Conservation (phyloP, 768 basidiomycete genomes). For the Naganishia vishniacii region DNA sequence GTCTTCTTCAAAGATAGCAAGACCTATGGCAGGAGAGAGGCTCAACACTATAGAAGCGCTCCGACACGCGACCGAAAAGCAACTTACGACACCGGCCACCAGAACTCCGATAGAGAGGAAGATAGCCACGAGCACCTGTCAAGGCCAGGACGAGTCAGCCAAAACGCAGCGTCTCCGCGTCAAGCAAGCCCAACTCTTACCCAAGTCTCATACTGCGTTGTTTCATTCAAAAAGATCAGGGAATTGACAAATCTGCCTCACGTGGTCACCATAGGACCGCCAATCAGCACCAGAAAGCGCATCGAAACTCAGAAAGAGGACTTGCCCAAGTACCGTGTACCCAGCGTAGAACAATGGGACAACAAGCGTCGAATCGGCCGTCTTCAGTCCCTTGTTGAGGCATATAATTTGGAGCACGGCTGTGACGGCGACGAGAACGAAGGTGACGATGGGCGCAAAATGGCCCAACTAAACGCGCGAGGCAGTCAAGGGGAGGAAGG, state of each 20-base stretch:
- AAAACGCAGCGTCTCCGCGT: too few relatives aligned
- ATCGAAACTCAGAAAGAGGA: background rate
- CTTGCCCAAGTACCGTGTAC: slow-evolving; percentile 23
- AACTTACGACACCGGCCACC: slow-evolving; percentile 68
- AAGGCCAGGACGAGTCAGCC: too few relatives aligned
- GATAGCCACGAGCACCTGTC: slow-evolving; percentile 66
- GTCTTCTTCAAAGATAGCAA: slow-evolving; percentile 89
- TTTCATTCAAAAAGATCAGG: slow-evolving; percentile 72
- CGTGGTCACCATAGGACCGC: background rate
- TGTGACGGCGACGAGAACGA: slow-evolving; percentile 58
- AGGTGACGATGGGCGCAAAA: slow-evolving; percentile 68
- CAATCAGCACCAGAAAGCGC: background rate
- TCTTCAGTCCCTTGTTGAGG: slow-evolving; percentile 79
- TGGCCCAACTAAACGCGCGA: slow-evolving; percentile 80
- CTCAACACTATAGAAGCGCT: too few relatives aligned
- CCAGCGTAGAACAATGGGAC: slow-evolving; percentile 93
- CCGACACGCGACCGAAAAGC: too few relatives aligned
- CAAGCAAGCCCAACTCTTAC: slow-evolving; percentile 46
- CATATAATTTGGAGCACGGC: slow-evolving; percentile 87
- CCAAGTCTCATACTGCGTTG: slow-evolving; percentile 81
- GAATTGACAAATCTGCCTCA: slow-evolving; percentile 61
- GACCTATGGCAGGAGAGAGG: slow-evolving; percentile 48
- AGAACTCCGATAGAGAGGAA: slow-evolving; percentile 80
- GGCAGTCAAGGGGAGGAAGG: too few relatives aligned
- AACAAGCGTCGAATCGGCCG: slow-evolving; percentile 67